phyloP scores from a whole-genome alignment of 2,329 filamentous ascomycete genomes.

The Cladosporium halotolerans region DNA sequence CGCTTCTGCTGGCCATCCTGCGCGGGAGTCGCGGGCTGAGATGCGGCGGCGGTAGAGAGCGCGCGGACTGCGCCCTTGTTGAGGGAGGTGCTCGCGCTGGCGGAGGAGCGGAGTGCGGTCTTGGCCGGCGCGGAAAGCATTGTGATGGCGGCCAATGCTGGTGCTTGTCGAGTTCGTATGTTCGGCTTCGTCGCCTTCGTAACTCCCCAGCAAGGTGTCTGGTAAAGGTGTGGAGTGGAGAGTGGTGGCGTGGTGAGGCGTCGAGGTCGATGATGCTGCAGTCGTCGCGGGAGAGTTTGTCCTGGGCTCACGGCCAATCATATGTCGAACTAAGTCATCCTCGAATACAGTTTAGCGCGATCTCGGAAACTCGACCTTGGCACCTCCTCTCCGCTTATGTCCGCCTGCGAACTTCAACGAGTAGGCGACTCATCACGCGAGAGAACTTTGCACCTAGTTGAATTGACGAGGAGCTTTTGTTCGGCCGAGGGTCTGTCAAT shows the following conservation, averaged over 20 bases:
- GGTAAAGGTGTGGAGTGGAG: background rate
- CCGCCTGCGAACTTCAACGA: too few relatives aligned
- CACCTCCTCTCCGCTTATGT: too few relatives aligned
- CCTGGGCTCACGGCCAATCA: background rate
- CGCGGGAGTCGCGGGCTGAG: constrained; percentile 22
- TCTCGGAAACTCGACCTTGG: background rate
- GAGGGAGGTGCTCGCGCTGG: constrained; percentile 18
- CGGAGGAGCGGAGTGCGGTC: constrained; percentile 25
- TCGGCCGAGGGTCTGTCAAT: too few relatives aligned
- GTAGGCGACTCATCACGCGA: background rate
- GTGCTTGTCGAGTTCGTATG: background rate
- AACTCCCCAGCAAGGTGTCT: background rate
- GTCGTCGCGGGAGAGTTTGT: background rate
- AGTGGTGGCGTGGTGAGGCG: constrained; percentile 14
- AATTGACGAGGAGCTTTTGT: too few relatives aligned
- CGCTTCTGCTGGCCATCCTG: constrained; percentile 49
- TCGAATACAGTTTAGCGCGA: background rate
- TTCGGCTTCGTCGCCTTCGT: constrained; percentile 14
- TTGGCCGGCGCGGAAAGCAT: constrained; percentile 30
- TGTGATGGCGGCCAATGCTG: constrained; percentile 13
- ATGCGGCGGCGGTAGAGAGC: constrained; percentile 21
- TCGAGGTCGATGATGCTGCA: constrained; percentile 9
- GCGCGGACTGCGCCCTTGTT: constrained; percentile 29
- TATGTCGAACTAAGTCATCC: background rate
- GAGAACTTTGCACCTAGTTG: background rate